Percentiles rank a stretch among this genome's conserved stretches.
Conservation (phyloP, 352 stramenopile genomes). For the Paralagenidium karlingii region DNA sequence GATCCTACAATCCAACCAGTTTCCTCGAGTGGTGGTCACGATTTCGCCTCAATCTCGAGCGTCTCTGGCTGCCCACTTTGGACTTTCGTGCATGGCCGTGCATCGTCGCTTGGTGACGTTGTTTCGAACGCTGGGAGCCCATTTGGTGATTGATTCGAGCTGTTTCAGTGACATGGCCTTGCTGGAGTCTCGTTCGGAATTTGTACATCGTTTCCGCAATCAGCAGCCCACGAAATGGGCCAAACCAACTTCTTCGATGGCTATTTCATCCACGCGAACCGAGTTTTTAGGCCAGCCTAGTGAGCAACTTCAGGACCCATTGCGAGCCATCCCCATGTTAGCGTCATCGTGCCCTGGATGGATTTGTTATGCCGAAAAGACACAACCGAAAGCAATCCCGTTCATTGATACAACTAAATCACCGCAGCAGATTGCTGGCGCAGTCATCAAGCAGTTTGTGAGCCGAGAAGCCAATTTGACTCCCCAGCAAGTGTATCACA, state of each 20-base stretch:
- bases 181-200: slow-evolving; percentile 87
- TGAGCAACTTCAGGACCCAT: slow-evolving; percentile 40
- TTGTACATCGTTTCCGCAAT: slow-evolving; percentile 73
- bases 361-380: slow-evolving; percentile 98
- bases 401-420: slow-evolving; percentile 94
- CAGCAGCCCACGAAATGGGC: slow-evolving; percentile 59
- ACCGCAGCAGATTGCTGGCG: slow-evolving; percentile 89
- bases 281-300: slow-evolving; percentile 55
- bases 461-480: slow-evolving; percentile 35
- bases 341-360: slow-evolving; percentile 94
- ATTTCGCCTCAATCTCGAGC: slow-evolving; percentile 82
- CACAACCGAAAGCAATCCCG: slow-evolving; percentile 87
- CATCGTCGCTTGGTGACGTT: slow-evolving; percentile 67
- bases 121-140: slow-evolving; percentile 71
- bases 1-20: slow-evolving; percentile 21
- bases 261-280: slow-evolving; percentile 45
- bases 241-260: slow-evolving; percentile 51
- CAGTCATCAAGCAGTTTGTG: slow-evolving; percentile 68
- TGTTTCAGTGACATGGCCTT: slow-evolving; percentile 86
- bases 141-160: slow-evolving; percentile 89
- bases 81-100: slow-evolving; percentile 40
- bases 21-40: slow-evolving; percentile 60
- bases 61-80: slow-evolving; percentile 77
- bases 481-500: slow-evolving; percentile 83
- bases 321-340: slow-evolving; percentile 84